Base-by-base conservation (phyloP, 2,329 filamentous ascomycete species). In the Paramyrothecium sp. region DNA sequence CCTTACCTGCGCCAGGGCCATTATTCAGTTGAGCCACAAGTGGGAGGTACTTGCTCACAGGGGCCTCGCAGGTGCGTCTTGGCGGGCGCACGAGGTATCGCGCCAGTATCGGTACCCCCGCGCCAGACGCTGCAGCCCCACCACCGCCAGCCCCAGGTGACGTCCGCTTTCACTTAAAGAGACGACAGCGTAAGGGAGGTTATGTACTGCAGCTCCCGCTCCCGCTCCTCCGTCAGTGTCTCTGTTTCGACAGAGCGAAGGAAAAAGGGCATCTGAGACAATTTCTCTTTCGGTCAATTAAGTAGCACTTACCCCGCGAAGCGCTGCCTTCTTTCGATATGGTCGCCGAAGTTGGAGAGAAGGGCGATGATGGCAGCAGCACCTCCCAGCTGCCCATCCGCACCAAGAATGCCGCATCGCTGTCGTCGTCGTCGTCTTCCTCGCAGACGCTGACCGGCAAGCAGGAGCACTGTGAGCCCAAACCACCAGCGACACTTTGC, bases 381-480 rank as follows among this genome's bases (percentile, higher is more conserved):
- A 57, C 59, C 49, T 59, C 59, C 49, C 44, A 70, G 56, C 60
- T 72, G 23, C 68, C 72, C n/a, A 62, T 73, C 59, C 71, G 67
- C 54, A 58, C 63, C 38, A 65, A 61, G 56, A 69, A 64, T 61
- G 63, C 61, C 59, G 67, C 63, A 55, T 62, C 62, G 38, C 62
- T 66, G n/a, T 69, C 74, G 56, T 62, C 62, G 38, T 61, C 67
- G n/a, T 69, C 74, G 56, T 72, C 77, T 52, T 69, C 75, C 3
- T 78, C 76, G 47, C 80, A 83, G 60, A 65, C 77, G 7, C 77
- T 99, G 70, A 97, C 93, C 0, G 95, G 95, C 64, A 98, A 97
- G 78, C 94, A 99, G 82, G 95, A 99, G 74, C 95, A 99, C 73
- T 99, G 92, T 96, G 73, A 67, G 88, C 75, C 52, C 48, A 10